These are phyloP conservation scores for Tricholoma hemisulphureum DNA, from an alignment of 768 basidiomycete genomes.

Conservation along the genomic window DNA sequence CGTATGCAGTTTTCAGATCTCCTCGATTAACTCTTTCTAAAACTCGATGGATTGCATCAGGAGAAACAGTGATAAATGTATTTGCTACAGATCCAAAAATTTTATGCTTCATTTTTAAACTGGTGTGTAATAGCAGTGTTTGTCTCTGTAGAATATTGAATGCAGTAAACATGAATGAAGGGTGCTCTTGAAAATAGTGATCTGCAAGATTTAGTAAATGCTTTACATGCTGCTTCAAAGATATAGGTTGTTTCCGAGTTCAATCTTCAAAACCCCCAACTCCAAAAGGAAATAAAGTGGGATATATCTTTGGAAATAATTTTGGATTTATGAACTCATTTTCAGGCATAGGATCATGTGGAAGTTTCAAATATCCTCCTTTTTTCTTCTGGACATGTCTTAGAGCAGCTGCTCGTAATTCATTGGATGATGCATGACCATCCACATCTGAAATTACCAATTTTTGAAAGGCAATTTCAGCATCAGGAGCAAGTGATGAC, in stretches of 20 bases:
- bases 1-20: neutral
- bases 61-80: neutral
- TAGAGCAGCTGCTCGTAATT: neutral
- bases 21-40: neutral
- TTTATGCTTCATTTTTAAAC: slow-evolving; percentile 25
- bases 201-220: slow-evolving; percentile 33
- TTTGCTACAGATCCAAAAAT: slow-evolving; percentile 18
- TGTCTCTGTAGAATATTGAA: slow-evolving; percentile 42
- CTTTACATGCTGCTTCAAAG: slow-evolving; percentile 33
- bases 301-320: slow-evolving; percentile 40
- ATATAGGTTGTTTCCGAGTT: slow-evolving; percentile 6
- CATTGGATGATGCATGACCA: neutral
- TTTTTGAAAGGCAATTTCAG: neutral
- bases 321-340: slow-evolving; percentile 37
- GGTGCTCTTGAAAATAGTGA: slow-evolving; percentile 34
- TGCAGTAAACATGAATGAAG: slow-evolving; percentile 38
- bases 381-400: neutral
- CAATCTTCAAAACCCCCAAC: neutral
- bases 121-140: slow-evolving; percentile 28
- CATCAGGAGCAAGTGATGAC: neutral
- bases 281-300: slow-evolving; percentile 39
- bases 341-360: neutral
- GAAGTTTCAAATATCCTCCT: neutral
- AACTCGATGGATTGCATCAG: neutral
- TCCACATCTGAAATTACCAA: slow-evolving; percentile 3